These are phyloP conservation scores for Nepenthes mirabilis DNA, from an alignment of 148 eudicot genomes.

Conservation along the genomic window DNA sequence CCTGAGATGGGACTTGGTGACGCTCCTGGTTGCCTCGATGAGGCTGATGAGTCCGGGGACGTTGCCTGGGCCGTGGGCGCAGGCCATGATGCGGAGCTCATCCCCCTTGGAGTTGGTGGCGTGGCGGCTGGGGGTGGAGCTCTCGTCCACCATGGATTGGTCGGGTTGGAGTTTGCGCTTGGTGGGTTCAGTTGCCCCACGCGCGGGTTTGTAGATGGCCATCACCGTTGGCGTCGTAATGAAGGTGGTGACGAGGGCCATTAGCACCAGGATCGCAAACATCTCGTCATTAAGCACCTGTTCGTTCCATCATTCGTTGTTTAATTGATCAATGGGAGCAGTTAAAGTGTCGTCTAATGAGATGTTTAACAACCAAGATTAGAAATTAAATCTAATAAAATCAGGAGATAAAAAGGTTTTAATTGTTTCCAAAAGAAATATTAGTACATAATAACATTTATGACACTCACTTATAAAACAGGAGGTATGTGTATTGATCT, in stretches of 20 bases:
- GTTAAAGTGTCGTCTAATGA: no score
- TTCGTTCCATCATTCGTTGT: background rate
- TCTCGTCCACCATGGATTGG: conserved; percentile 2
- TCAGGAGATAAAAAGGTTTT: no score
- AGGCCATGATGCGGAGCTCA: conserved; percentile 28
- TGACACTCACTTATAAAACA: no score
- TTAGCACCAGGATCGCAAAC: conserved; percentile 55
- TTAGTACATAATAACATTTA: no score
- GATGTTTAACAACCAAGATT: no score
- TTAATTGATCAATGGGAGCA: background rate
- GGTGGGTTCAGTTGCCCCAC: conserved; percentile 5
- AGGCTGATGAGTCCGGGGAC: conserved; percentile 36
- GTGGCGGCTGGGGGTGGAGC: background rate
- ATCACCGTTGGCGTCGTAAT: conserved; percentile 54
- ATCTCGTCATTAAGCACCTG: conserved; percentile 64
- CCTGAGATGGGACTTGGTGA: conserved; percentile 17
- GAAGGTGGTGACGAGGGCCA: conserved; percentile 67
- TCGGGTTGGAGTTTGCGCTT: conserved; percentile 21
- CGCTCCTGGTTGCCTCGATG: conserved; percentile 38
- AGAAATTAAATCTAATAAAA: no score
- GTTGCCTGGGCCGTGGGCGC: conserved; percentile 38
- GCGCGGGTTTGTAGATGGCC: conserved; percentile 51
- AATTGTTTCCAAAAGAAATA: no score
- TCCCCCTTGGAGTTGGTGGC: background rate
- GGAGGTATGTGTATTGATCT: no score